Evolutionary conservation across 768 basidiomycete genomes (phyloP).

Genomic region (Mycena capillaripes): DNA sequence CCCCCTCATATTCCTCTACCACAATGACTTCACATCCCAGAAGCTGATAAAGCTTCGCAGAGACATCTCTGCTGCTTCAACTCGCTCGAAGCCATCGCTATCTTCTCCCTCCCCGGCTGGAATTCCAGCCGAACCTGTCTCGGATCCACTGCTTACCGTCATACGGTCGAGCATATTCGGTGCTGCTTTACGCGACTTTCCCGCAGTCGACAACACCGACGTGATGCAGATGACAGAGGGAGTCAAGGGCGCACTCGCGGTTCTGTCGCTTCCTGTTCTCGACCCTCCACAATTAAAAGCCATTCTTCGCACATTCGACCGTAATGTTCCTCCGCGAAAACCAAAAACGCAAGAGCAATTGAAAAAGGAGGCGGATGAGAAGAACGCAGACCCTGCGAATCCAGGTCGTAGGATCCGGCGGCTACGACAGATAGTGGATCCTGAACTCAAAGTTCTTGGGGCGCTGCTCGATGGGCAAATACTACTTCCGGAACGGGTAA

Average conservation of each 20-base stretch:
- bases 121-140: constrained; percentile 43
- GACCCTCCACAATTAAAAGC: constrained; percentile 81
- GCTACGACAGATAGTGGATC: constrained; percentile 65
- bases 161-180: constrained; percentile 87
- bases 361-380: constrained; percentile 62
- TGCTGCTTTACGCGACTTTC: constrained; percentile 76
- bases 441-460: constrained; percentile 81
- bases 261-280: constrained; percentile 74
- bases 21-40: constrained; percentile 79
- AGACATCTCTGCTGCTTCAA: constrained; percentile 73
- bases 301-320: constrained; percentile 76
- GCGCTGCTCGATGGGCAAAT: constrained; percentile 85
- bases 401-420: constrained; percentile 81
- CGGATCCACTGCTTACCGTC: constrained; percentile 71
- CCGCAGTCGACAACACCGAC: constrained; percentile 62
- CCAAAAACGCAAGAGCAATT: constrained; percentile 67
- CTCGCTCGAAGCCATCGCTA: constrained; percentile 54
- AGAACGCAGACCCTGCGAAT: constrained; percentile 74
- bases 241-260: constrained; percentile 72
- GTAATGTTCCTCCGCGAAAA: constrained; percentile 72
- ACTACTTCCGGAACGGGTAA: constrained; percentile 70
- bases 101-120: constrained; percentile 51
- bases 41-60: constrained; percentile 77
- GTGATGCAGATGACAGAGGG: constrained; percentile 68
- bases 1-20: constrained; percentile 84